Base-by-base conservation (phyloP, 495 filamentous ascomycete species). In the Aspergillus incahuasiensis region DNA sequence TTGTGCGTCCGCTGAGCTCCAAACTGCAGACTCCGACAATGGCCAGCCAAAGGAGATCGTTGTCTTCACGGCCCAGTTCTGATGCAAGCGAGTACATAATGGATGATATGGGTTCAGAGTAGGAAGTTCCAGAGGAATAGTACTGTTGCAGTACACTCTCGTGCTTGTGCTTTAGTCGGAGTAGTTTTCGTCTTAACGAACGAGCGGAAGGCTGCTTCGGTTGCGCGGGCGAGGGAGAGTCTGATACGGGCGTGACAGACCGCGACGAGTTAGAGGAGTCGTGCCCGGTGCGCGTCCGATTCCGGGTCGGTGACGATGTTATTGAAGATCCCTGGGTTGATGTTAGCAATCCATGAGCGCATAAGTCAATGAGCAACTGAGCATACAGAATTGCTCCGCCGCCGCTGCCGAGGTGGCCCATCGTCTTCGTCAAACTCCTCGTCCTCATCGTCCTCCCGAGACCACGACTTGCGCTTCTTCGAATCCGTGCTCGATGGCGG, bases 11-110 rank as follows among this genome's bases (percentile, higher is more conserved):
- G 56, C 92, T 96, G 0, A 97, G 82, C 66, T 96, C 92, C 67
- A 94, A 84, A 32, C 91, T 94, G 20, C 87, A 88, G 35, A 95
- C 89, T 11, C 94, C 94, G 20, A 97, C 88, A 59, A 97, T 96
- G 9, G 91, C 81, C 44, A 95, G 79, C 94, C 94, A 98, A 25
- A 98, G 83, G 25, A 97, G 74, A 62, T 98, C 91, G 62, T 97
- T 97, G 64, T 97, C 92, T 75, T 98, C 94, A 39, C 91, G 86
- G 54, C 92, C 95, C 11, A 97, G 82, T 60, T 97, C 94, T 1
- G 91, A 96, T 16, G 92, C 94, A 5, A 98, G 79, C 2, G 90
- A 95, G 71, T 97, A 98, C 56, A 98, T 74, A 64, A 98, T 82
- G 0, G 90, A 91, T 0, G 91, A 95, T 54, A 97, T 89, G 22